These are phyloP conservation scores for Orychophragmus violaceus DNA, from an alignment of 345 rosid genomes.

Conservation along the genomic window DNA sequence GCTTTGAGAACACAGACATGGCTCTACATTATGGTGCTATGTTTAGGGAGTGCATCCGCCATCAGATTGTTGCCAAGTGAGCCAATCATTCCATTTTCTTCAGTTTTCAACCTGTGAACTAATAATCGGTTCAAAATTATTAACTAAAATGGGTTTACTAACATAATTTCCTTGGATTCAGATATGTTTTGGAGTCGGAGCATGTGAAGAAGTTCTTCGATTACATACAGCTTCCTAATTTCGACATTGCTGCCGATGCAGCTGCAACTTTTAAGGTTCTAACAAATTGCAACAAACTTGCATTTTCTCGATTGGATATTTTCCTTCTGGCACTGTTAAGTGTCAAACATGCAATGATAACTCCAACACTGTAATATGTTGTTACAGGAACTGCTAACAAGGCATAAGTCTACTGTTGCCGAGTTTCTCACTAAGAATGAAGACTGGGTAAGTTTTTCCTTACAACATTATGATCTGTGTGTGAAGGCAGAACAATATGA, in stretches of 20 bases:
- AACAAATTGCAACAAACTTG: background rate
- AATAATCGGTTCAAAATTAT: background rate
- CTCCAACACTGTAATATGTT: conserved; percentile 16
- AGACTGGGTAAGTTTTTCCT: conserved; percentile 64
- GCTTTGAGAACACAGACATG: conserved; percentile 79
- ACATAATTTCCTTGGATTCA: conserved; percentile 24
- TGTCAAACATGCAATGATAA: background rate
- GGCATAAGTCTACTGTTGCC: conserved; percentile 98
- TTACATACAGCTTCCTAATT: conserved; percentile 92
- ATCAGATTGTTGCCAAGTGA: conserved; percentile 92
- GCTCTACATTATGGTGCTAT: conserved; percentile 98
- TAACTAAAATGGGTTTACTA: background rate
- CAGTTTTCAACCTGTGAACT: background rate
- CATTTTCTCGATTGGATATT: background rate
- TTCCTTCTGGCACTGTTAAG: background rate
- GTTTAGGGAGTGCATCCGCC: conserved; percentile 98
- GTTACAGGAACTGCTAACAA: conserved; percentile 84
- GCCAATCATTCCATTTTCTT: background rate
- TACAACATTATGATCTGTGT: background rate
- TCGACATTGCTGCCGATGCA: conserved; percentile 96
- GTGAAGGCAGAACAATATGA: background rate
- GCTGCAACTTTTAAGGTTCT: conserved; percentile 95
- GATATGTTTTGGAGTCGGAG: conserved; percentile 84
- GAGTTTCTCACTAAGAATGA: conserved; percentile 89
- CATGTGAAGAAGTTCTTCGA: conserved; percentile 89